Evolutionary conservation across 805 yeast species (phyloP), one percentile per base, ranked within the genome.

Genomic region (Suhomyces faveliae): DNA sequence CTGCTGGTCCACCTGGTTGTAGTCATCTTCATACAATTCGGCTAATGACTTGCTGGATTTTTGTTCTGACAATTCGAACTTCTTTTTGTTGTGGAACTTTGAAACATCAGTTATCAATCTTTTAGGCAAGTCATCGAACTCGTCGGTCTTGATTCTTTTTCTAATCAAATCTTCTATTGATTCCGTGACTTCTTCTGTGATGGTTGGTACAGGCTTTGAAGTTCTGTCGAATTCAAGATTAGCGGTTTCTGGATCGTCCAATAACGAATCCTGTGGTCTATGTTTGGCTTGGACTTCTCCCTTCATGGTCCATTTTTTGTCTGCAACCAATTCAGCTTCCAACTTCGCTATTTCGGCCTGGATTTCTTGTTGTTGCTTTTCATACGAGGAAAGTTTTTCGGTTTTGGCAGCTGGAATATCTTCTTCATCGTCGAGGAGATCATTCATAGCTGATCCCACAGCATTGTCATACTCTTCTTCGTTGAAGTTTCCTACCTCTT

Each of bases 121-220:
- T 61, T 84, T 84, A 30, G 88, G 87, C 40, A 92, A 68, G 60
- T 92, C 98, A 63, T 92, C 95, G 64, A 90, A 92, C 51, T 86
- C 83, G 37, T 73, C 81, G 50, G 78, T 83, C 58, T 79, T 77
- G 57, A 94, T 85, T 63, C 98, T 81, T 57, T 88, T 79, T 64
- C 89, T 79, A 58, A 92, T 92, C 70, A 94, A 73, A 45, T 92
- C 97, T 63, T 94, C 99, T 19, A 92, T 68, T 1, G 87, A 73
- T 57, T 88, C 95, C 0, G 98, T 89, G 9, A 86, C 79, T 54
- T 91, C 96, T 57, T 83, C 83, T 0, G 99, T 94, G 47, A 91
- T 88, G 5, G 91, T 90, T 0, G 99, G 99, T 4, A 90, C 97
- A 0, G 99, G 97, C 59, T 92, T 92, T 7, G 97, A 83, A 5